Conservation (phyloP, 2,329 filamentous ascomycete genomes). For the Arthroderma uncinatum region DNA sequence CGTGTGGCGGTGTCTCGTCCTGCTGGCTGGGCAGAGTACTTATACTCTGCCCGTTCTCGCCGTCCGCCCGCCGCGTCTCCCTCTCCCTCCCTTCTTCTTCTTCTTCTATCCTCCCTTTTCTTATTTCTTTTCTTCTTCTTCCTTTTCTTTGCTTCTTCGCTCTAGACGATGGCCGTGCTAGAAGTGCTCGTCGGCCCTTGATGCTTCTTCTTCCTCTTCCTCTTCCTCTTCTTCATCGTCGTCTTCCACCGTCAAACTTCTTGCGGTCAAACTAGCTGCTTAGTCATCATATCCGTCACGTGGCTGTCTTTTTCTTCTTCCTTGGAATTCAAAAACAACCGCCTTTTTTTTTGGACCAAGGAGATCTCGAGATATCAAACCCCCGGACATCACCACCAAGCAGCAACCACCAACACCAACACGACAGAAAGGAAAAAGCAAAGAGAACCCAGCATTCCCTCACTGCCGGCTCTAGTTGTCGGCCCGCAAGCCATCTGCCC, state of each 20-base stretch:
- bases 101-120: not conserved
- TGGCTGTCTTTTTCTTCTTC: not conserved
- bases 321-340: not conserved
- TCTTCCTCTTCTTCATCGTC: too few relatives aligned
- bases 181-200: not conserved
- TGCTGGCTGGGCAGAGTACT: not conserved
- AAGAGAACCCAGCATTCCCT: not conserved
- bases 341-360: not conserved
- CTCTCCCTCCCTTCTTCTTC: not conserved
- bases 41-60: not conserved
- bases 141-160: not conserved
- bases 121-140: not conserved
- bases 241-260: not conserved
- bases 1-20: not conserved
- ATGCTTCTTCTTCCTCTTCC: constrained; percentile 1
- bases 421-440: not conserved
- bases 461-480: not conserved
- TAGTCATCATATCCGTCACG: not conserved
- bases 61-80: not conserved
- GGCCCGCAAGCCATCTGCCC: not conserved
- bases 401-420: not conserved
- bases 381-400: not conserved
- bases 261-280: not conserved
- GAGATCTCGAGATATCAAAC: not conserved
- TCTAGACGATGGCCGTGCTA: not conserved